These are phyloP conservation scores for Aspergillus transmontanensis DNA, from an alignment of 2,329 filamentous ascomycete genomes.

Conservation along the genomic window DNA sequence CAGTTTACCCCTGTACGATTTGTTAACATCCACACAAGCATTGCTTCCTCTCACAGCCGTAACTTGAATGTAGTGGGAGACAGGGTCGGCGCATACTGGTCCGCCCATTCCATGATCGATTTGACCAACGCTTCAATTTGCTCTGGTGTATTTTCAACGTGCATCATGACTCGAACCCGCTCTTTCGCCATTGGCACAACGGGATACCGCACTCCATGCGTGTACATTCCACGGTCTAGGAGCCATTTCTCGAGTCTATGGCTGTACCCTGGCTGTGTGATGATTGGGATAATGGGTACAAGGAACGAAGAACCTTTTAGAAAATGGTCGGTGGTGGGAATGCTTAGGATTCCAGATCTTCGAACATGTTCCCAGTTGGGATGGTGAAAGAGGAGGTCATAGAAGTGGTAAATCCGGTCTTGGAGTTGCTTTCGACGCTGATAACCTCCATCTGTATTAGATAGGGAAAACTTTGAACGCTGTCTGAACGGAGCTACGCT, in stretches of 20 bases:
- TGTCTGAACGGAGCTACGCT: not conserved
- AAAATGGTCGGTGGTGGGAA: not conserved
- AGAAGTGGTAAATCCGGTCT: not conserved
- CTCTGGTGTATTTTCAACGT: conserved; percentile 10
- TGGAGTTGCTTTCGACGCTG: conserved; percentile 11
- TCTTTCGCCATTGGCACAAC: conserved; percentile 4
- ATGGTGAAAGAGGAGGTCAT: conserved; percentile 2
- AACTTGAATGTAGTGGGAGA: not conserved
- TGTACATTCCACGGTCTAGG: not conserved
- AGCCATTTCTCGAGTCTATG: not conserved
- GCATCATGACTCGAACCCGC: conserved; percentile 12
- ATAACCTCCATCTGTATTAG: not conserved
- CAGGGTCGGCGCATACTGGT: not conserved
- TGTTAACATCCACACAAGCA: not conserved
- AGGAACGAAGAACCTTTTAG: not conserved
- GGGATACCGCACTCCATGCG: conserved; percentile 6
- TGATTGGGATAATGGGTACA: conserved; percentile 9
- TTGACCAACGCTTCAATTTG: conserved; percentile 4
- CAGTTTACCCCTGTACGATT: not conserved
- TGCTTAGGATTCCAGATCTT: not conserved
- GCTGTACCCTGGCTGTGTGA: not conserved
- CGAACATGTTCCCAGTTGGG: not conserved
- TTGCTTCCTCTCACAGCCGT: not conserved
- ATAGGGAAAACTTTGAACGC: not conserved
- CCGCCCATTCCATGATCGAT: conserved; percentile 10